Conservation (phyloP, 208 protist species). For the Leishmania amazonensis region DNA sequence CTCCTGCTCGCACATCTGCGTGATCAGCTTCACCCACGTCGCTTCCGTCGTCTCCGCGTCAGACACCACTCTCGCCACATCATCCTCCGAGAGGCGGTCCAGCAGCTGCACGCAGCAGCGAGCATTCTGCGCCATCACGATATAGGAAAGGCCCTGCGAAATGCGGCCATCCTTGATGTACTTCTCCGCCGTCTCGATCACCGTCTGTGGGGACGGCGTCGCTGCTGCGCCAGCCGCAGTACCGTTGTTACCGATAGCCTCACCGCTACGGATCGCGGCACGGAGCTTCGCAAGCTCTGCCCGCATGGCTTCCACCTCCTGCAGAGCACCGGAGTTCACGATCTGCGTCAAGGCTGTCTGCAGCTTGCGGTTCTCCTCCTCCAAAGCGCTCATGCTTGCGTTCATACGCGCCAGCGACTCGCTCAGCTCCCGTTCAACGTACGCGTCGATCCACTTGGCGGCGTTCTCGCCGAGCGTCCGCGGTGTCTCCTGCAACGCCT, state of each 20-base stretch:
- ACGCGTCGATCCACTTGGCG: slow-evolving; percentile 45
- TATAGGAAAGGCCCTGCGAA: slow-evolving; percentile 50
- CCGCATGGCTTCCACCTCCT: slow-evolving; percentile 64
- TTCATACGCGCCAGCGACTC: slow-evolving; percentile 55
- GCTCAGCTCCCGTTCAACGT: slow-evolving; percentile 58
- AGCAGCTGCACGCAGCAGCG: slow-evolving; percentile 53
- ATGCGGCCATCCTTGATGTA: slow-evolving; percentile 48
- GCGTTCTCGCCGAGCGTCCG: slow-evolving; percentile 58
- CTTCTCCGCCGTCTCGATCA: slow-evolving; percentile 51
- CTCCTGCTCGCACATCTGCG: slow-evolving; percentile 41
- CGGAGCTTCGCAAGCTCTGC: slow-evolving; percentile 32
- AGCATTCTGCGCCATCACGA: slow-evolving; percentile 46
- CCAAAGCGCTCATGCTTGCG: slow-evolving; percentile 43
- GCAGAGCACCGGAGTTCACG: slow-evolving; percentile 38
- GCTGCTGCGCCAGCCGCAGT: slow-evolving; percentile 5
- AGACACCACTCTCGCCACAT: slow-evolving; percentile 42
- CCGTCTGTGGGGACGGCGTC: slow-evolving; percentile 54
- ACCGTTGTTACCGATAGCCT: not conserved
- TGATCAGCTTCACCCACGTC: slow-evolving; percentile 55
- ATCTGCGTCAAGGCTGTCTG: slow-evolving; percentile 60
- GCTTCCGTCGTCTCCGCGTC: slow-evolving; percentile 39
- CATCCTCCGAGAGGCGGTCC: slow-evolving; percentile 34
- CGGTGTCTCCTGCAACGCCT: slow-evolving; percentile 63
- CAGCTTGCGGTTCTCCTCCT: slow-evolving; percentile 69
- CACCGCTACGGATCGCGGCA: slow-evolving; percentile 19